These are phyloP conservation scores for Kazachstania martiniae DNA, from an alignment of 805 yeast species.

Conservation along the genomic window DNA sequence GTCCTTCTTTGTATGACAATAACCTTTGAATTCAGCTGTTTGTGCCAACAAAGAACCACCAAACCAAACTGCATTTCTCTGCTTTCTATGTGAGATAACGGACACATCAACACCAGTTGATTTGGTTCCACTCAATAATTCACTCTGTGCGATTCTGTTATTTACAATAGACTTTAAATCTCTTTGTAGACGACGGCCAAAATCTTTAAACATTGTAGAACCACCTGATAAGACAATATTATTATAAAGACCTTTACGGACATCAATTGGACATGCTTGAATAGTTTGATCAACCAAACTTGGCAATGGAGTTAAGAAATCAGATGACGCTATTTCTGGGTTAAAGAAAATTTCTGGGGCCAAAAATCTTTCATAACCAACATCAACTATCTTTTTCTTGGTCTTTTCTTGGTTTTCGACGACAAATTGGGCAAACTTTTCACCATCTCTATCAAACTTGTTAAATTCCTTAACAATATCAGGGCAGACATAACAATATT, in stretches of 20 bases:
- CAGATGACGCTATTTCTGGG: conserved; percentile 94
- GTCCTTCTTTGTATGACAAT: conserved; percentile 93
- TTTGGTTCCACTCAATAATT: conserved; percentile 57
- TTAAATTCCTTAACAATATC: conserved; percentile 94
- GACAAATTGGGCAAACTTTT: conserved; percentile 83
- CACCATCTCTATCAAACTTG: conserved; percentile 89
- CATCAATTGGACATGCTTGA: conserved; percentile 94
- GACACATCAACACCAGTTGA: conserved; percentile 94
- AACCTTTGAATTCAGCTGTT: conserved; percentile 91
- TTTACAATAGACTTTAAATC: conserved; percentile 82
- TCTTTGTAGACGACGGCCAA: conserved; percentile 94
- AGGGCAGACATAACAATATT: conserved; percentile 94
- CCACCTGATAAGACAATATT: conserved; percentile 96
- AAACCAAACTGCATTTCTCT: conserved; percentile 98
- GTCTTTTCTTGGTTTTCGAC: conserved; percentile 70
- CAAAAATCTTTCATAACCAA: conserved; percentile 93
- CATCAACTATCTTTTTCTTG: conserved; percentile 63
- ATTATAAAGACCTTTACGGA: conserved; percentile 89
- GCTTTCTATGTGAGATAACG: conserved; percentile 94
- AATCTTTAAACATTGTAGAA: conserved; percentile 89
- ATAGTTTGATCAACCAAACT: conserved; percentile 92
- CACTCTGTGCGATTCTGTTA: conserved; percentile 77
- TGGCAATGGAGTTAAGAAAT: conserved; percentile 91
- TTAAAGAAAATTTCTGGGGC: conserved; percentile 99
- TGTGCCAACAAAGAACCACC: conserved; percentile 97